Evolutionary conservation across 345 rosid species (phyloP).

Genomic region (Cardamine chenopodiifolia): DNA sequence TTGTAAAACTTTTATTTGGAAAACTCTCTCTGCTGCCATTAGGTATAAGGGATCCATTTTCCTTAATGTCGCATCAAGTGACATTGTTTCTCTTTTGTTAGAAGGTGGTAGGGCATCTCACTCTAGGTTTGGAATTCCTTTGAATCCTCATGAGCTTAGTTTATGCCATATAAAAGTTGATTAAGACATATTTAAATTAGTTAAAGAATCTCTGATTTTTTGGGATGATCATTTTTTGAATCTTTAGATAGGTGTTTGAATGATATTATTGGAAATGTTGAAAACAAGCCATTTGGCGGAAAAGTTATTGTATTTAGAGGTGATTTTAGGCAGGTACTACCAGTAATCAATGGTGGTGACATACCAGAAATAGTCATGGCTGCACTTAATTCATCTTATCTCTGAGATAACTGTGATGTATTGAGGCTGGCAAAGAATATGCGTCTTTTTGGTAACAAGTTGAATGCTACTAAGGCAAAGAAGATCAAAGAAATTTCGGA

Average conservation of each 20-base stretch:
- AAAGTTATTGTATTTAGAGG: background rate
- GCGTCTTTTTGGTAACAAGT: background rate
- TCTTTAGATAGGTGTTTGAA: background rate
- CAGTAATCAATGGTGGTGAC: background rate
- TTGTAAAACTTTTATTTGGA: too few relatives aligned
- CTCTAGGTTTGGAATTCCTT: too few relatives aligned
- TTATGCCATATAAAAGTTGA: background rate
- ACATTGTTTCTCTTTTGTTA: too few relatives aligned
- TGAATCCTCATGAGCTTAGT: background rate
- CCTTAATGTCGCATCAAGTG: too few relatives aligned
- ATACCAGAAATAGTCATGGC: background rate
- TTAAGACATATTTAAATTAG: background rate
- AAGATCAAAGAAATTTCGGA: fast-evolving
- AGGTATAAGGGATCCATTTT: too few relatives aligned
- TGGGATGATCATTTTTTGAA: background rate
- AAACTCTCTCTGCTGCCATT: too few relatives aligned
- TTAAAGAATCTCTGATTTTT: too few relatives aligned
- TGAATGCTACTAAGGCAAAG: fast-evolving
- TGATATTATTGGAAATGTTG: background rate
- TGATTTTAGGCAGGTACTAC: background rate
- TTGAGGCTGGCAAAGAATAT: background rate
- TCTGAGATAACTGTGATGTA: background rate
- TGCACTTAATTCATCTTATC: background rate
- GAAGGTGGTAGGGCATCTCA: too few relatives aligned
- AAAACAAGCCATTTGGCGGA: background rate